These are phyloP conservation scores for Viridothelium virens DNA, from an alignment of 495 filamentous ascomycete species.

Conservation along the genomic window DNA sequence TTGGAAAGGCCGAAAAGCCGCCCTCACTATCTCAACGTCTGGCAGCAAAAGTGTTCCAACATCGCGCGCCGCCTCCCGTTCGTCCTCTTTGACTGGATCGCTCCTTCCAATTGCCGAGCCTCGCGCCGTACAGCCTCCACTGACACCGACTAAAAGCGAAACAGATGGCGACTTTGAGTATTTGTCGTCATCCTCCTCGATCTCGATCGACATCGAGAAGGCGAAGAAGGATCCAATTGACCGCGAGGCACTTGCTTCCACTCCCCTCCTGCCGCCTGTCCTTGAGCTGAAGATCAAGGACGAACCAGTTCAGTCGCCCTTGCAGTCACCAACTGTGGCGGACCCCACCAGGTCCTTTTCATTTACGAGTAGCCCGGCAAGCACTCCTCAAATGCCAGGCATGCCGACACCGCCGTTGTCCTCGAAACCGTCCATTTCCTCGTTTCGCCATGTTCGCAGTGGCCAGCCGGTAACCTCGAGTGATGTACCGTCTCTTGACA, in stretches of 20 bases:
- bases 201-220: conserved; percentile 51
- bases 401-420: conserved; percentile 72
- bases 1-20: conserved; percentile 46
- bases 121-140: background rate
- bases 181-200: conserved; percentile 18
- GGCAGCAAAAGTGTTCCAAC: conserved; percentile 39
- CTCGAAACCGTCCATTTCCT: conserved; percentile 67
- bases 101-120: conserved; percentile 39
- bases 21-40: conserved; percentile 38
- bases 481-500: conserved; percentile 52
- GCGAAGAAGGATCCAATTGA: conserved; percentile 43
- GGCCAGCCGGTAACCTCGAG: conserved; percentile 45
- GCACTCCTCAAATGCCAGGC: conserved; percentile 40
- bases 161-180: conserved; percentile 23
- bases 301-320: conserved; percentile 56
- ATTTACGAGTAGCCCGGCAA: conserved; percentile 35
- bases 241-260: conserved; percentile 55
- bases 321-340: conserved; percentile 71
- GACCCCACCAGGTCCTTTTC: conserved; percentile 35
- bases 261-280: conserved; percentile 74
- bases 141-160: conserved; percentile 7
- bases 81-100: conserved; percentile 60
- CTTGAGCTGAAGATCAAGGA: conserved; percentile 45
- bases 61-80: conserved; percentile 52
- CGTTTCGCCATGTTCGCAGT: conserved; percentile 47